phyloP scores from a whole-genome alignment of 2,329 filamentous ascomycete species.

The Pseudogymnoascus sp. region DNA sequence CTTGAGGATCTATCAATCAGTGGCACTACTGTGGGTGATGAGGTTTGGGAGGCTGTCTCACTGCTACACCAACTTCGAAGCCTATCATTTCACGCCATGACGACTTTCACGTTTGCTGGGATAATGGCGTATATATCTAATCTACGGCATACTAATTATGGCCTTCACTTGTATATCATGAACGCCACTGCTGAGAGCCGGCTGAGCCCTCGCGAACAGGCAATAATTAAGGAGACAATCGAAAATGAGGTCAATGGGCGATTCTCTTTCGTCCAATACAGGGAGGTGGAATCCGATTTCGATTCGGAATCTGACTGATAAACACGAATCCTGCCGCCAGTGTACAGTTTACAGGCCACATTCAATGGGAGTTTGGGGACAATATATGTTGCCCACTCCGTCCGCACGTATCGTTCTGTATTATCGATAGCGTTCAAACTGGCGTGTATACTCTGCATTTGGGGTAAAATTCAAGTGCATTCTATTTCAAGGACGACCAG shows the following conservation, averaged over 20 bases:
- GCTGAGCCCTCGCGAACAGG: conserved; percentile 22
- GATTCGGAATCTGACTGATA: conserved; percentile 24
- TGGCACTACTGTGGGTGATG: conserved; percentile 45
- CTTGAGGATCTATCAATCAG: conserved; percentile 50
- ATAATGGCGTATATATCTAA: conserved; percentile 36
- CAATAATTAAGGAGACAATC: conserved; percentile 23
- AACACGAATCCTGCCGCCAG: neutral
- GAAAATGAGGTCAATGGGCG: conserved; percentile 26
- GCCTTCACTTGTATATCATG: conserved; percentile 27
- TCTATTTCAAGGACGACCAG: neutral
- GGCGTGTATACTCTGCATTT: neutral
- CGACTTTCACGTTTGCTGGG: conserved; percentile 44
- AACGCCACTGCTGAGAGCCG: conserved; percentile 24
- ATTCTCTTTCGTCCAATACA: conserved; percentile 28
- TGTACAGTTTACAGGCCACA: neutral
- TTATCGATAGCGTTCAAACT: neutral
- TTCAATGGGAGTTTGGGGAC: neutral
- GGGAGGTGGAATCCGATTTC: conserved; percentile 23
- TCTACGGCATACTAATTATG: conserved; percentile 29
- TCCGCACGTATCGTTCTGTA: neutral
- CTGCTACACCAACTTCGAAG: conserved; percentile 40
- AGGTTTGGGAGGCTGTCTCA: conserved; percentile 37
- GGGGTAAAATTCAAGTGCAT: neutral
- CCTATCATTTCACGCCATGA: conserved; percentile 46
- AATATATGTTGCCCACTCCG: neutral